Evolutionary conservation across 2,329 filamentous ascomycete species (phyloP), one percentile per base, ranked within the genome.

Genomic region (Aspergillus sergii): DNA sequence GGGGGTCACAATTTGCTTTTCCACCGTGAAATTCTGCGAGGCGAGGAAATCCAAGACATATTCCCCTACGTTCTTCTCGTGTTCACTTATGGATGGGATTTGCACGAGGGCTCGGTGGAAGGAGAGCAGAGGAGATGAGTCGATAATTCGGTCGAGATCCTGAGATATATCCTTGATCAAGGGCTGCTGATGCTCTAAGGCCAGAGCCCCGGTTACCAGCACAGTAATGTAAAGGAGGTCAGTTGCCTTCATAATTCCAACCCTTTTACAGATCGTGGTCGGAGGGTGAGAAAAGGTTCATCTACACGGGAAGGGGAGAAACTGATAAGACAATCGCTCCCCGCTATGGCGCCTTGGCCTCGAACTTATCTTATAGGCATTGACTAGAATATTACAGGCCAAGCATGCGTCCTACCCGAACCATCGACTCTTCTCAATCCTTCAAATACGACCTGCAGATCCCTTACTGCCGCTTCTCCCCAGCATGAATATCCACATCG

Each of bases 401-500:
- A 34, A 34, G 10, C 10, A 34, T 12, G 32, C 32, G 12, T 34
- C 10, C 32, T 34, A 34, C 0, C 0, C 32, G 11, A 34, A 12
- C 10, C 32, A 34, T 11, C 4, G 32, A 34, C 32, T 34, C 11
- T 12, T 32, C 30, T 11, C 10, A 32, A 11, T 32, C 2, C 10
- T 32, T 3, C 30, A 28, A 28, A 32, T 32, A 32, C 32, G 11
- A 11, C 11, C 4, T 34, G 12, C 32, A 34, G 19, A 43, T 19
- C n/a, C 21, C n/a, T 19, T 57, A 57, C n/a, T 57, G n/a, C 19
- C 16, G 32, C 41, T 46, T 57, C 26, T 46, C 57, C 11, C 43
- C 26, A 26, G 16, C 23, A 30, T 50, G 46, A 6, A 58, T 58
- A 26, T 39, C 57, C 1, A 58, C 57, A 58, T 58, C 57, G 5